Evolutionary conservation across 768 basidiomycete species (phyloP).

Genomic region (Lactifluus subvellereus): DNA sequence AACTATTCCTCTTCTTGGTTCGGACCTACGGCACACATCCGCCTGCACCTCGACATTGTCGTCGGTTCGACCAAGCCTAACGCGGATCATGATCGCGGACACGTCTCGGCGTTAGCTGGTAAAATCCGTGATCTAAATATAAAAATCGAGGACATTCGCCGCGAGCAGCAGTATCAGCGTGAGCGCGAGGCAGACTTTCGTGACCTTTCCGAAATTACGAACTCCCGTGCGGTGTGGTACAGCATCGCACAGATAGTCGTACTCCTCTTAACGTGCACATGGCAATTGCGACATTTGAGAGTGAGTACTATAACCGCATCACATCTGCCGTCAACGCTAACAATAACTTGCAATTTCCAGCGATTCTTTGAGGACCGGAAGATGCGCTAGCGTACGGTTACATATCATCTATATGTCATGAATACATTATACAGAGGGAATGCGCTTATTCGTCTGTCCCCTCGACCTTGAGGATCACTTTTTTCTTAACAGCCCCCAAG

Average conservation of each 20-base stretch:
- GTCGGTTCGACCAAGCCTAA: slow-evolving; percentile 87
- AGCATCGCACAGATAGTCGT: slow-evolving; percentile 82
- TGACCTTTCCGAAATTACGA: slow-evolving; percentile 83
- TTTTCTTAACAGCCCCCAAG: slow-evolving; percentile 42
- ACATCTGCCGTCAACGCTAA: background rate
- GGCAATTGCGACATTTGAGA: slow-evolving; percentile 92
- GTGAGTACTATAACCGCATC: slow-evolving; percentile 38
- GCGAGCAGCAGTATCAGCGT: slow-evolving; percentile 97
- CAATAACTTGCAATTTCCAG: slow-evolving; percentile 33
- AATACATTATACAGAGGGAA: slow-evolving; percentile 9
- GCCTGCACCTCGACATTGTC: slow-evolving; percentile 89
- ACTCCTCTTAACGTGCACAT: slow-evolving; percentile 76
- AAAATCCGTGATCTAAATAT: slow-evolving; percentile 91
- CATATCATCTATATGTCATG: slow-evolving; percentile 17
- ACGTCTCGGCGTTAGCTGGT: slow-evolving; percentile 72
- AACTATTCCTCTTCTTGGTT: slow-evolving; percentile 83
- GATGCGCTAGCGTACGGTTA: slow-evolving; percentile 44
- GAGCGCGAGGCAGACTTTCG: slow-evolving; percentile 91
- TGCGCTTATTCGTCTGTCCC: slow-evolving; percentile 24
- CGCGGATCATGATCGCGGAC: slow-evolving; percentile 78
- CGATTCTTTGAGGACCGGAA: slow-evolving; percentile 86
- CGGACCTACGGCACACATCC: slow-evolving; percentile 71
- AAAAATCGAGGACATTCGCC: slow-evolving; percentile 85
- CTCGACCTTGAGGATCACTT: slow-evolving; percentile 41
- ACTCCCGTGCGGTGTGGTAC: slow-evolving; percentile 94